Evolutionary conservation across 2,329 filamentous ascomycete genomes (phyloP).

Genomic region (Talaromyces sp.): DNA sequence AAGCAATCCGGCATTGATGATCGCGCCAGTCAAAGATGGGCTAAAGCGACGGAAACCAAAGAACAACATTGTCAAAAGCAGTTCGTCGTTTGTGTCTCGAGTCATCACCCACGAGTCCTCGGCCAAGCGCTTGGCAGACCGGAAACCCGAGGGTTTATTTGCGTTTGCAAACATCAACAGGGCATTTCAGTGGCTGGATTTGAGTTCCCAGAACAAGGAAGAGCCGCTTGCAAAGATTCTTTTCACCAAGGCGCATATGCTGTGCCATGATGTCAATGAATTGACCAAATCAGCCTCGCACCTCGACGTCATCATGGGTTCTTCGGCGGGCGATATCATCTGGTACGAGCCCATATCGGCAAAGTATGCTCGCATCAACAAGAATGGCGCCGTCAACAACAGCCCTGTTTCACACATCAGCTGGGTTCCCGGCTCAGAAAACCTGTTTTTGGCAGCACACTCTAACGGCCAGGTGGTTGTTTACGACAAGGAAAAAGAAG

Average conservation of each 20-base stretch:
- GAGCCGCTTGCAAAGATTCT: constrained; percentile 94
- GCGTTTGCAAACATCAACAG: constrained; percentile 95
- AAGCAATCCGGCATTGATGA: constrained; percentile 68
- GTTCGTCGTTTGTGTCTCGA: constrained; percentile 95
- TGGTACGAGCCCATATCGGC: constrained; percentile 98
- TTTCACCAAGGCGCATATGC: constrained; percentile 91
- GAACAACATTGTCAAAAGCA: constrained; percentile 97
- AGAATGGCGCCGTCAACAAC: constrained; percentile 87
- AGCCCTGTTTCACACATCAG: constrained; percentile 81
- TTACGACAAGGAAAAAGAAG: constrained; percentile 97
- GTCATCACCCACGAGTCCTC: constrained; percentile 85
- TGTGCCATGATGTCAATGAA: constrained; percentile 89
- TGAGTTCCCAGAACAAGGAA: constrained; percentile 65
- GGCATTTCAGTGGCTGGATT: constrained; percentile 92
- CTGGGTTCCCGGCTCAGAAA: constrained; percentile 94
- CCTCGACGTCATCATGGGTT: constrained; percentile 90
- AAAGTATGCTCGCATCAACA: constrained; percentile 92
- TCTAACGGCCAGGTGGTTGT: constrained; percentile 87
- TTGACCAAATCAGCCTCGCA: constrained; percentile 74
- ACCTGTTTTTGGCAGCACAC: constrained; percentile 84
- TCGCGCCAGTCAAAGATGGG: constrained; percentile 60
- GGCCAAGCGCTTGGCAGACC: constrained; percentile 73
- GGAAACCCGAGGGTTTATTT: constrained; percentile 73
- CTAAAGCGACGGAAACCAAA: constrained; percentile 86
- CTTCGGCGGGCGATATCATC: constrained; percentile 93